A percentile compares a stretch with the other conserved stretches of the same genome.
These are phyloP conservation scores for Aspergillus steynii DNA, from an alignment of 495 filamentous ascomycete genomes.

Conservation along the genomic window DNA sequence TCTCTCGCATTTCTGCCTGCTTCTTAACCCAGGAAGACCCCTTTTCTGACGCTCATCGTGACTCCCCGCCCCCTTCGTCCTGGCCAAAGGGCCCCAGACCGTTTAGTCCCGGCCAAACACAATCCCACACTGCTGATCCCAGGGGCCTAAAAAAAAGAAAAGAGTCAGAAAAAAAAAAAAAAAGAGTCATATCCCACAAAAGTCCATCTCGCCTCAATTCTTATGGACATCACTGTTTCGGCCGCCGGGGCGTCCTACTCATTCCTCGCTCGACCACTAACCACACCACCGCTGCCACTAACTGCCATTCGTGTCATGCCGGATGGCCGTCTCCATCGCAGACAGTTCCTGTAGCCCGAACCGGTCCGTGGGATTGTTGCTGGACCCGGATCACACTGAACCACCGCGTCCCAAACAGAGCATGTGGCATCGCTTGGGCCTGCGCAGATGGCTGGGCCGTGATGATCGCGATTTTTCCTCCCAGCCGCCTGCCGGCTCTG, in stretches of 20 bases:
- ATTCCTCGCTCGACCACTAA: conserved; percentile 24
- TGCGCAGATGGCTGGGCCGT: conserved; percentile 49
- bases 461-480: conserved; percentile 43
- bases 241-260: conserved; percentile 38
- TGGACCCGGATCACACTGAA: conserved; percentile 35
- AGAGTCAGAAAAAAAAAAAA: no score
- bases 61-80: neutral
- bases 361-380: conserved; percentile 35
- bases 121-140: conserved; percentile 14
- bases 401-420: conserved; percentile 44
- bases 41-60: neutral
- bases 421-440: conserved; percentile 51
- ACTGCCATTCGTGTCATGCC: conserved; percentile 25
- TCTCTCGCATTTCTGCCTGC: conserved; percentile 4
- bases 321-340: conserved; percentile 49
- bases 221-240: conserved; percentile 41
- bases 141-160: conserved; percentile 1
- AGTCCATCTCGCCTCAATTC: conserved; percentile 26
- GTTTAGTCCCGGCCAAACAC: conserved; percentile 1
- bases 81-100: neutral
- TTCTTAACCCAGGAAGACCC: conserved; percentile 4
- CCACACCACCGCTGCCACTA: conserved; percentile 18
- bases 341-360: conserved; percentile 43
- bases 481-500: conserved; percentile 19
- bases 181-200: neutral